Base-by-base conservation (phyloP, 108 stramenopile genomes). In the Skeletonema grethae region DNA sequence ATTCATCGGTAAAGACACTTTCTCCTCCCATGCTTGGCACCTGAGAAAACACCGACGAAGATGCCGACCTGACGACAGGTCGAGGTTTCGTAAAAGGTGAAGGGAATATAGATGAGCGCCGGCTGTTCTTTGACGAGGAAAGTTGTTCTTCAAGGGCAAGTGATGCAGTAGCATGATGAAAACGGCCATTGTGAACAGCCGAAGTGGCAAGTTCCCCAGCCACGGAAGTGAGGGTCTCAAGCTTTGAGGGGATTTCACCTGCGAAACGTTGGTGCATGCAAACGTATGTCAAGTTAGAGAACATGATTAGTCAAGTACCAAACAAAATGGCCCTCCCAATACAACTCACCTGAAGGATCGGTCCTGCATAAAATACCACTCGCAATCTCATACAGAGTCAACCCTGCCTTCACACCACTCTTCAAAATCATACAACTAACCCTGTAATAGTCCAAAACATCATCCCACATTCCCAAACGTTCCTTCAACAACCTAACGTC, bases 301-400 rank as follows among this genome's bases (percentile, higher is more conserved):
- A 10, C 38, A 13, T 7, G 16, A 65, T 4, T 24, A 12, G 13
- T 16, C 35, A 58, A 34, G 38, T 39, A 10, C 11, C 3, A 9
- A 3, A 39, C 7, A 39, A 39, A 39, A 39, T 28, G 25, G 11
- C 11, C 38, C 0, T 10, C 9, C 10, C 1, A 12, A 12, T 18
- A 48, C 5, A 12, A 65, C 73, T 66, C 41, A 66, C 78, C 78
- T 67, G 70, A 43, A 15, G 78, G 61, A 77, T 95, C 94, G 60
- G 89, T 92, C 28, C 94, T 85, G 61, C 94, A 95, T 65, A 91
- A 87, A 77, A 95, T 84, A 15, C 62, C 78, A 43, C 84, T 76
- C 10, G 90, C 90, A 64, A 95, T 95, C 13, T 95, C 95, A 45
- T 92, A 95, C 45, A 95, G 75, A 32, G 82, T 80, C 36, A 95